phyloP scores from a whole-genome alignment of 257 asterid species.

The Plantago ovata region DNA sequence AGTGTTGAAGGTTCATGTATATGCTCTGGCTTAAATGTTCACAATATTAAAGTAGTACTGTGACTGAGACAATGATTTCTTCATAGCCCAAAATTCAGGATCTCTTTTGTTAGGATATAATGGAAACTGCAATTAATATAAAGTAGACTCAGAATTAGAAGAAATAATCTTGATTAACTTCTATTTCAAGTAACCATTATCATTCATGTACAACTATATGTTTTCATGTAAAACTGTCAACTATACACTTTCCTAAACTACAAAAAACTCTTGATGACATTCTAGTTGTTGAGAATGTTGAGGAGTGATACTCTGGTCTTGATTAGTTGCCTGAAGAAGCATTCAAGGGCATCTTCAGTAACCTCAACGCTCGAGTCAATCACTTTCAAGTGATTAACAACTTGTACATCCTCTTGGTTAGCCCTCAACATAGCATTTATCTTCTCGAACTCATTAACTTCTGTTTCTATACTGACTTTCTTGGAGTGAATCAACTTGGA shows the following conservation, averaged over 20 bases:
- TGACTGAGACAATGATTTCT: no score
- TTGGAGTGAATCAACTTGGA: conserved; percentile 27
- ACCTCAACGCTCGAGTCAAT: conserved; percentile 32
- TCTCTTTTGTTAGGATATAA: no score
- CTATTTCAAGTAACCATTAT: conserved; percentile 7
- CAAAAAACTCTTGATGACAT: conserved; percentile 17
- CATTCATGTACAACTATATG: background rate
- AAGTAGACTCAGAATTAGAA: conserved; percentile 37
- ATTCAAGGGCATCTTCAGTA: conserved; percentile 33
- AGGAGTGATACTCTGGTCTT: conserved; percentile 39
- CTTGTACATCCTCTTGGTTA: conserved; percentile 10
- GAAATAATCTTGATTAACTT: no score
- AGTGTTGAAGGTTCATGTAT: no score
- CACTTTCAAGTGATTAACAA: conserved; percentile 26
- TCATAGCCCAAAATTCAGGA: no score
- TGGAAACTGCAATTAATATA: conserved; percentile 26
- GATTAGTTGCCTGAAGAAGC: conserved; percentile 34
- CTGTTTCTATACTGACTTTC: conserved; percentile 15
- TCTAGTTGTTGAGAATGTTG: conserved; percentile 29
- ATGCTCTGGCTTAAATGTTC: no score
- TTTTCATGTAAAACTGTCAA: conserved; percentile 3
- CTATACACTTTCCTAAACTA: background rate
- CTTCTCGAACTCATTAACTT: conserved; percentile 32
- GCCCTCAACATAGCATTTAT: conserved; percentile 23
- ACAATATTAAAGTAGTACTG: no score